A percentile compares a stretch with the other conserved stretches of the same genome.
Conservation (phyloP, 805 yeast genomes). For the Candida montana region DNA sequence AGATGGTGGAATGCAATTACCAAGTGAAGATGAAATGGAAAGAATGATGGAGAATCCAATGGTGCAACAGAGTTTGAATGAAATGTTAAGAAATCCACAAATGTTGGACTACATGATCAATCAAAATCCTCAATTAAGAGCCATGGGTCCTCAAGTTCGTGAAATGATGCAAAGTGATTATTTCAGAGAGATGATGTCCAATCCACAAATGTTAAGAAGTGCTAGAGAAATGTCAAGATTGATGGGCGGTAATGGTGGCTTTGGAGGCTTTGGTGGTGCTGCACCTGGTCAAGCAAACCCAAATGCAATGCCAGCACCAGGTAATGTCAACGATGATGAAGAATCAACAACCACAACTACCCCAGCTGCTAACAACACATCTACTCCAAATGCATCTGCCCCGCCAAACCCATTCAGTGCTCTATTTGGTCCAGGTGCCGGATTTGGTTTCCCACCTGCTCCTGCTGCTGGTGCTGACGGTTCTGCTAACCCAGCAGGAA, state of each 20-base stretch:
- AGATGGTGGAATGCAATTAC: slow-evolving; percentile 77
- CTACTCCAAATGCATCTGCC: slow-evolving; percentile 11
- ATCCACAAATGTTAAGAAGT: slow-evolving; percentile 81
- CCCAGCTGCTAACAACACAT: slow-evolving; percentile 21
- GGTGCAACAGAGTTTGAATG: slow-evolving; percentile 76
- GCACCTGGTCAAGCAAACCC: slow-evolving; percentile 16
- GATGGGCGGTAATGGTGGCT: slow-evolving; percentile 26
- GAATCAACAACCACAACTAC: slow-evolving; percentile 25
- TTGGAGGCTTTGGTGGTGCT: slow-evolving; percentile 24
- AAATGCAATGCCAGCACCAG: slow-evolving; percentile 45
- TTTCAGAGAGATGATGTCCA: slow-evolving; percentile 71
- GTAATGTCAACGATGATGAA: slow-evolving; percentile 24
- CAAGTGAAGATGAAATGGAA: slow-evolving; percentile 70
- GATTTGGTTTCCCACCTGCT: slow-evolving; percentile 2
- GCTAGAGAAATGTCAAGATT: slow-evolving; percentile 71
- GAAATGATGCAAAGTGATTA: slow-evolving; percentile 79
- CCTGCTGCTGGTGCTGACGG: slow-evolving; percentile 18
- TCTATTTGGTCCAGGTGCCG: slow-evolving; percentile 1
- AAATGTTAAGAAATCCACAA: slow-evolving; percentile 80
- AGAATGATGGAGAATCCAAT: slow-evolving; percentile 76
- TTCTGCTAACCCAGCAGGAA: slow-evolving; percentile 32
- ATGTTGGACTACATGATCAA: slow-evolving; percentile 78
- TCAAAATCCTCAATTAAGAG: slow-evolving; percentile 77
- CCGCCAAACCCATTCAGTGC: slow-evolving; percentile 1
- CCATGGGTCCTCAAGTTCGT: slow-evolving; percentile 86